A percentile compares a stretch with the other conserved stretches of the same genome.
These are phyloP conservation scores for Cytidiella melzeri DNA, from an alignment of 768 basidiomycete genomes.

Conservation along the genomic window DNA sequence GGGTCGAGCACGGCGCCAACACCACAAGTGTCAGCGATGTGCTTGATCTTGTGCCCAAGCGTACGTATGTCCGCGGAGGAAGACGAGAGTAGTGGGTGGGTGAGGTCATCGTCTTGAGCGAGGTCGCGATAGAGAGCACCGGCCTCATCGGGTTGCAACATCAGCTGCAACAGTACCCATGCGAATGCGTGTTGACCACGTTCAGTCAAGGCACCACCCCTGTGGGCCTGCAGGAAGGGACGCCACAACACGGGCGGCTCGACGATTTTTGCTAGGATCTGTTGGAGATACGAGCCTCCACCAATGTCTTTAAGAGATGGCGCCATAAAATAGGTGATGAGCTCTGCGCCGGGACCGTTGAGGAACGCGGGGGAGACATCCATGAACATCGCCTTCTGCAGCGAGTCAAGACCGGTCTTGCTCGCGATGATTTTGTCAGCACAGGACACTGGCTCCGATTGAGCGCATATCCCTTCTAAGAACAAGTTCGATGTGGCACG, in stretches of 20 bases:
- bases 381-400: slow-evolving; percentile 37
- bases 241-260: slow-evolving; percentile 50
- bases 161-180: slow-evolving; percentile 44
- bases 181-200: slow-evolving; percentile 35
- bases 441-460: slow-evolving; percentile 33
- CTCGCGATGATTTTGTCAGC: slow-evolving; percentile 33
- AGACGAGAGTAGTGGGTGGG: slow-evolving; percentile 23
- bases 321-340: slow-evolving; percentile 34
- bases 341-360: slow-evolving; percentile 33
- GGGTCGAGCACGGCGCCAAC: slow-evolving; percentile 16
- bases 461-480: slow-evolving; percentile 39
- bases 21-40: slow-evolving; percentile 28
- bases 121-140: slow-evolving; percentile 33
- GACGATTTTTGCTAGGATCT: slow-evolving; percentile 35
- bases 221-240: slow-evolving; percentile 16
- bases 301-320: slow-evolving; percentile 33
- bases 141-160: slow-evolving; percentile 32
- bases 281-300: slow-evolving; percentile 36
- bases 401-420: slow-evolving; percentile 28
- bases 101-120: slow-evolving; percentile 28
- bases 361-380: slow-evolving; percentile 34
- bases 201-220: slow-evolving; percentile 16
- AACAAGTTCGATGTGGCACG: slow-evolving; percentile 30
- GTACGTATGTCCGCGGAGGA: slow-evolving; percentile 20
- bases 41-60: slow-evolving; percentile 34